Conservation (phyloP, 2,329 filamentous ascomycete genomes). For the Neobulgaria alba region DNA sequence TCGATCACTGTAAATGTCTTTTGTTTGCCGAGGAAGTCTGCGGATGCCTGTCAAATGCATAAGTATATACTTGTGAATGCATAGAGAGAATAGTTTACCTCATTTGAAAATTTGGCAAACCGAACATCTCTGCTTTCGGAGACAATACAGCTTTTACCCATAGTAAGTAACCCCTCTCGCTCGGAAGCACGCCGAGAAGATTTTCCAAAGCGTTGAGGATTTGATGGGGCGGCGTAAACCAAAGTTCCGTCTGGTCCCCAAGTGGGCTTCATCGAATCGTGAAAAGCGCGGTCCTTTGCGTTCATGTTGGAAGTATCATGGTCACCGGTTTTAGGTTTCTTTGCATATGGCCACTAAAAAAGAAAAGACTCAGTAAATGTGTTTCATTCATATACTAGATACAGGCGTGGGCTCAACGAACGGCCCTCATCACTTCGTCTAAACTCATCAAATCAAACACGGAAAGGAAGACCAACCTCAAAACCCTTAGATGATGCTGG, state of each 20-base stretch:
- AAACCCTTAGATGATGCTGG: constrained; percentile 59
- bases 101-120: constrained; percentile 53
- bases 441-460: constrained; percentile 19
- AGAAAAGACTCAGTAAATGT: constrained; percentile 39
- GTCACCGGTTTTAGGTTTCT: constrained; percentile 61
- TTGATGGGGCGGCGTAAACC: constrained; percentile 48
- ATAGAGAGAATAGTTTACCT: constrained; percentile 31
- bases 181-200: constrained; percentile 23
- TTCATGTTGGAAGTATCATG: constrained; percentile 53
- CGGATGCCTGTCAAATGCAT: constrained; percentile 40
- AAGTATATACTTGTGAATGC: constrained; percentile 10
- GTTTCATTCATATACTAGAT: constrained; percentile 28
- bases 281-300: constrained; percentile 56
- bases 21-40: constrained; percentile 46
- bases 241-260: constrained; percentile 72
- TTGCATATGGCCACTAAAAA: constrained; percentile 77
- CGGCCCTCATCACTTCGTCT: constrained; percentile 20
- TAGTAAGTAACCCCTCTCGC: constrained; percentile 40
- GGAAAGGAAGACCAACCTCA: constrained; percentile 69
- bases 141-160: constrained; percentile 48
- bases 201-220: constrained; percentile 26
- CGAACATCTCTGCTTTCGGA: constrained; percentile 57
- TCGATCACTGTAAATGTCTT: constrained; percentile 46
- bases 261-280: constrained; percentile 65
- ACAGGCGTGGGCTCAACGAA: constrained; percentile 28